These are phyloP conservation scores for Physcia stellaris DNA, from an alignment of 495 filamentous ascomycete genomes.

Conservation along the genomic window DNA sequence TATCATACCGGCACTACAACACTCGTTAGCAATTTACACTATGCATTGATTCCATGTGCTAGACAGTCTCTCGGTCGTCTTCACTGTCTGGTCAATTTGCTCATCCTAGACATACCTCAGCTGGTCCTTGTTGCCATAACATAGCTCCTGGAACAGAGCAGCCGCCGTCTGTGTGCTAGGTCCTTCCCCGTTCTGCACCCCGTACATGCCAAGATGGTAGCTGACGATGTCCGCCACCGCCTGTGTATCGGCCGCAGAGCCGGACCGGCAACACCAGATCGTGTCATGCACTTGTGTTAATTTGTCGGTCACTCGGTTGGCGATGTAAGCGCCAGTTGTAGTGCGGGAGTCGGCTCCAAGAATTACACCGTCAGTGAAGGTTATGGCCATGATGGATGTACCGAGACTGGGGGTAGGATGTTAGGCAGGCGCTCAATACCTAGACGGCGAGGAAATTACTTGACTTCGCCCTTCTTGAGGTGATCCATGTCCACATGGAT, in stretches of 20 bases:
- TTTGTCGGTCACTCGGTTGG: conserved; percentile 98
- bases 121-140: conserved; percentile 91
- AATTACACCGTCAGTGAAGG: conserved; percentile 95
- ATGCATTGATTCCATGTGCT: background rate
- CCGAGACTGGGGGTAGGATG: conserved; percentile 54
- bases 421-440: conserved; percentile 4
- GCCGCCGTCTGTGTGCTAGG: conserved; percentile 91
- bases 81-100: background rate
- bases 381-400: conserved; percentile 89
- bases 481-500: conserved; percentile 98
- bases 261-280: conserved; percentile 97
- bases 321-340: conserved; percentile 97
- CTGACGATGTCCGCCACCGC: conserved; percentile 95
- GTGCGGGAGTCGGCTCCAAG: conserved; percentile 93
- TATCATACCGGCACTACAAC: conserved; percentile 77
- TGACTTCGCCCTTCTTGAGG: conserved; percentile 77
- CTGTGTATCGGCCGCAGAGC: conserved; percentile 94
- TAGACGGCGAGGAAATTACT: no score
- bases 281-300: conserved; percentile 96
- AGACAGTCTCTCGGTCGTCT: background rate
- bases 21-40: conserved; percentile 14
- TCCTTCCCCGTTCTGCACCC: conserved; percentile 68
- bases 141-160: conserved; percentile 90
- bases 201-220: conserved; percentile 88
- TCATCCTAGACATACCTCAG: conserved; percentile 43